phyloP scores from a whole-genome alignment of 2,329 filamentous ascomycete species.

The Aspergillus felis region DNA sequence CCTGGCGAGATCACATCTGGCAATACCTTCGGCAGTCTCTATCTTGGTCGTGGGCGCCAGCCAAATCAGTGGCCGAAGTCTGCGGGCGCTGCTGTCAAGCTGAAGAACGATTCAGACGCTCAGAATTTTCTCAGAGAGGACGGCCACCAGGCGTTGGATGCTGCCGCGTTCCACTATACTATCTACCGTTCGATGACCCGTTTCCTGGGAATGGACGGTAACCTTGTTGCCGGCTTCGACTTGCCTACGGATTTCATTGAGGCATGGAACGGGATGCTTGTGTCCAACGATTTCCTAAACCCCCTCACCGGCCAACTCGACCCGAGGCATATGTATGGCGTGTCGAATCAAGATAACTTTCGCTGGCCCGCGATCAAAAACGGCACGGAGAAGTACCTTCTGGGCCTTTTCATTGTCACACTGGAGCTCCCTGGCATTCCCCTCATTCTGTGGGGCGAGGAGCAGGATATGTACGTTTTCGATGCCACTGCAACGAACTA shows the following conservation, averaged over 20 bases:
- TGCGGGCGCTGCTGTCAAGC: conserved; percentile 46
- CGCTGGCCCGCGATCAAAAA: conserved; percentile 58
- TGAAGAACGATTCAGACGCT: conserved; percentile 41
- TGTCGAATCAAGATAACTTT: conserved; percentile 62
- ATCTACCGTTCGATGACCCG: conserved; percentile 57
- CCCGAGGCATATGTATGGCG: conserved; percentile 60
- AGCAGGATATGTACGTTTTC: conserved; percentile 60
- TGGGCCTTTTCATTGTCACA: conserved; percentile 56
- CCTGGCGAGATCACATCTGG: conserved; percentile 61
- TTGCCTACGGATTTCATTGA: conserved; percentile 50
- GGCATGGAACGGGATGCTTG: conserved; percentile 53
- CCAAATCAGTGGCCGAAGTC: conserved; percentile 47
- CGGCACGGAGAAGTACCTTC: conserved; percentile 53
- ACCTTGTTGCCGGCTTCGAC: conserved; percentile 51
- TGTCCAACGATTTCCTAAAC: conserved; percentile 57
- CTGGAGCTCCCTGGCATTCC: conserved; percentile 59
- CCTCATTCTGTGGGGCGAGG: conserved; percentile 61
- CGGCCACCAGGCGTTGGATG: conserved; percentile 53
- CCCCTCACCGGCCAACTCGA: conserved; percentile 57
- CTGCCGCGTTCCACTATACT: conserved; percentile 59
- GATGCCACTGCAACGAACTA: conserved; percentile 62
- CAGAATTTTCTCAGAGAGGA: conserved; percentile 49
- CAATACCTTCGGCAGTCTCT: conserved; percentile 56
- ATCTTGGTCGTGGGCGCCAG: conserved; percentile 58
- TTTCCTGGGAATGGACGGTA: conserved; percentile 57